Evolutionary conservation across 805 yeast species (phyloP), one percentile per base, ranked within the genome.

Genomic region (Candida namnaoensis): DNA sequence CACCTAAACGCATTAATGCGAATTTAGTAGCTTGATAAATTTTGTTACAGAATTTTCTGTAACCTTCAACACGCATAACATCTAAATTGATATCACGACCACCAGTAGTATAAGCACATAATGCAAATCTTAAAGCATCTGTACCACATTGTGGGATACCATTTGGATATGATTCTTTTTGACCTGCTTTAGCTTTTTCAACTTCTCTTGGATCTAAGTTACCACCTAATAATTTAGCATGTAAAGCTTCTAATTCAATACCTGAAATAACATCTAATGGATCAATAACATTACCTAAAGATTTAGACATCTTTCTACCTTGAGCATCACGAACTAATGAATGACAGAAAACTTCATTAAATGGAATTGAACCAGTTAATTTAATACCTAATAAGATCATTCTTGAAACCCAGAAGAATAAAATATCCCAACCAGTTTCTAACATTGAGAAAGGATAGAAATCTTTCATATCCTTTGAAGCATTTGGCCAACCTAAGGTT

Each of bases 61-160:
- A 93, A 58, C 98, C 99, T 64, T 93, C 98, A 52, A 93, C 96
- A 69, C 98, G 84, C 62, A 88, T 71, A 54, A 93, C 88, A 62
- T 93, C 97, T 62, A 93, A 74, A 70, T 93, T 93, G 64, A 93
- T 93, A 59, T 93, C 99, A 69, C 98, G 82, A 55, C 97, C 98
- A 69, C 99, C 99, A 38, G 98, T 91, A 41, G 96, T 84, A 73
- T 91, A 93, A 41, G 97, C 96, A 77, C 98, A 93, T 51, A 91
- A 76, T 34, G 99, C 98, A 62, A 93, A 93, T 71, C 99, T 82
- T 69, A 93, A 71, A 37, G 99, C 99, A 66, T 93, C 99, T 39
- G 98, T 90, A 72, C 99, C 99, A 76, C 99, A 93, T 71, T 93
- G 96, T 43, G 98, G 97, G 52, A 91, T 90, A 71, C 99, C 99